A percentile compares a stretch with the other conserved stretches of the same genome.
Conservation (phyloP, 164 flowering plant species). For the Houttuynia cordata region DNA sequence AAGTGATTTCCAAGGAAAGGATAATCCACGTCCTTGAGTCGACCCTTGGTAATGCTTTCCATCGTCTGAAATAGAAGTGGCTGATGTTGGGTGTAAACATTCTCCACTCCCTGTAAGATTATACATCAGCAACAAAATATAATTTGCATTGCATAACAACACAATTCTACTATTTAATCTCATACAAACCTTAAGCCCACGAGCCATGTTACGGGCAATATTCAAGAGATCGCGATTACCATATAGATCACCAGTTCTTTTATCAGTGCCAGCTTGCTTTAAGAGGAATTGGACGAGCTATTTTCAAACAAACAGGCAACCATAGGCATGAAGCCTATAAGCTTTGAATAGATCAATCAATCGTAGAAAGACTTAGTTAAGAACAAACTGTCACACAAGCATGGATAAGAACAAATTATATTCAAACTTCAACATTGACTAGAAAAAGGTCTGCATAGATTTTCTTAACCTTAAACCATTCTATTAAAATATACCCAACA, state of each 20-base stretch:
- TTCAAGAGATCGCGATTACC: constrained; percentile 87
- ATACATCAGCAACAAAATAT: background rate
- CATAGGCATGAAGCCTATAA: background rate
- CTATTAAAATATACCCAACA: too few relatives aligned
- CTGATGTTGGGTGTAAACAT: constrained; percentile 97
- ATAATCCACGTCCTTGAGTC: constrained; percentile 87
- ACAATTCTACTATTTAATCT: background rate
- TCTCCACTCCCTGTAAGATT: constrained; percentile 73
- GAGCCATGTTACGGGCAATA: constrained; percentile 98
- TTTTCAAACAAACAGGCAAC: constrained; percentile 1
- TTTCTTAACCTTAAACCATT: too few relatives aligned
- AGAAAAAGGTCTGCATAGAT: too few relatives aligned
- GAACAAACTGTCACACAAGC: background rate
- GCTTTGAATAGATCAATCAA: constrained; percentile 2
- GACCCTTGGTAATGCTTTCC: constrained; percentile 86
- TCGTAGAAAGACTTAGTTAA: constrained; percentile 1
- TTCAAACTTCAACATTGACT: background rate
- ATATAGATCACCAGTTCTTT: constrained; percentile 84
- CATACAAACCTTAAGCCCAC: constrained; percentile 80
- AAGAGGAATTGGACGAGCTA: constrained; percentile 95
- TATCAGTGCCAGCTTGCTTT: constrained; percentile 95
- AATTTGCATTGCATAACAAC: background rate
- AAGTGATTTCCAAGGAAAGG: constrained; percentile 88
- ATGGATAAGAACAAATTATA: background rate
- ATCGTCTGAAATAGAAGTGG: constrained; percentile 87